phyloP scores from a whole-genome alignment of 2,329 filamentous ascomycete species.

The Fonsecaea monophora region DNA sequence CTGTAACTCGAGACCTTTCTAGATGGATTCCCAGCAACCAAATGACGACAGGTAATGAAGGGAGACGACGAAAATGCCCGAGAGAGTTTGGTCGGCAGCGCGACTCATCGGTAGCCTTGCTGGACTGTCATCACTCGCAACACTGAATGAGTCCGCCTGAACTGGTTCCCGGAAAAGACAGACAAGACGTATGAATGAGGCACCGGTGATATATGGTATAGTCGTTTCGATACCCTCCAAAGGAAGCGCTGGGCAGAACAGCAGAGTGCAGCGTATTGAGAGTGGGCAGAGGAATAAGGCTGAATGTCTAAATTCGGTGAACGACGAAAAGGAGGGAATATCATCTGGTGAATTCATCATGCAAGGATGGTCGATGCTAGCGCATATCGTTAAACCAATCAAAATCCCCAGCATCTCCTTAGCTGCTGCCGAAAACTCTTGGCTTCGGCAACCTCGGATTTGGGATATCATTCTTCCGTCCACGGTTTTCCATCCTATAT shows the following conservation, averaged over 20 bases:
- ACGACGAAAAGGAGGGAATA: background rate
- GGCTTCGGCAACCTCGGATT: background rate
- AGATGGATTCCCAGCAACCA: background rate
- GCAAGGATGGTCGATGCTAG: conserved; percentile 10
- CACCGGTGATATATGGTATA: background rate
- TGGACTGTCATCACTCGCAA: conserved; percentile 2
- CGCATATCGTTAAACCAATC: background rate
- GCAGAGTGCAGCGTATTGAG: background rate
- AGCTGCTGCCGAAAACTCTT: background rate
- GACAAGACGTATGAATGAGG: background rate
- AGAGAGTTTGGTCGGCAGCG: background rate
- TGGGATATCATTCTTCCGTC: background rate
- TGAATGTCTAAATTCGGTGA: conserved; percentile 17
- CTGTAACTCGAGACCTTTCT: background rate
- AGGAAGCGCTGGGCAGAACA: background rate
- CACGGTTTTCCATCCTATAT: background rate
- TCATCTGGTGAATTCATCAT: background rate
- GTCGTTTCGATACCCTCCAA: background rate
- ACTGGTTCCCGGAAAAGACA: background rate
- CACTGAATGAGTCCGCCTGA: background rate
- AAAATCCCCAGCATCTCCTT: background rate
- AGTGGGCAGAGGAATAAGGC: background rate
- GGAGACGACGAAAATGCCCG: background rate
- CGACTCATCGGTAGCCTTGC: conserved; percentile 6
- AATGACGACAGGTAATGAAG: background rate